Evolutionary conservation across 305 asterid genomes (phyloP).

Genomic region (Fraxinus baroniana): DNA sequence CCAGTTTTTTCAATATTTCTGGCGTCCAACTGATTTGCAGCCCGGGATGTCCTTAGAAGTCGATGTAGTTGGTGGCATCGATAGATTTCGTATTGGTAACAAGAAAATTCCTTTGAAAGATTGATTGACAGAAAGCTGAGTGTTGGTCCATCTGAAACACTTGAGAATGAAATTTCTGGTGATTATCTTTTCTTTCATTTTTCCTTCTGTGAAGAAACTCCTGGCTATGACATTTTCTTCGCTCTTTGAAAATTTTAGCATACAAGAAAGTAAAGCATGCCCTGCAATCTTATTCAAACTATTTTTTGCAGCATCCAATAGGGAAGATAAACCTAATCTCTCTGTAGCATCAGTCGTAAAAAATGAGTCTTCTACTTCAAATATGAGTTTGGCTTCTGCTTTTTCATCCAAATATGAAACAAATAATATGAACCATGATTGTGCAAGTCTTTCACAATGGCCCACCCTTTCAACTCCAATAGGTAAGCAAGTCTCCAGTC

Average conservation of each 20-base stretch:
- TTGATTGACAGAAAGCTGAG: constrained; percentile 46
- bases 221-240: constrained; percentile 1
- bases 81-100: constrained; percentile 37
- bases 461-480: constrained; percentile 27
- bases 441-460: constrained; percentile 32
- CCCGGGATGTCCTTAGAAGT: constrained; percentile 47
- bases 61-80: constrained; percentile 44
- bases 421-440: constrained; percentile 18
- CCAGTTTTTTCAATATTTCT: constrained; percentile 57
- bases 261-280: constrained; percentile 12
- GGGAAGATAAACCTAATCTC: constrained; percentile 43
- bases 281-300: neutral
- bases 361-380: constrained; percentile 45
- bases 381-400: constrained; percentile 31
- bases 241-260: neutral
- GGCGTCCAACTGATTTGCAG: constrained; percentile 44
- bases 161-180: constrained; percentile 64
- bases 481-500: constrained; percentile 44
- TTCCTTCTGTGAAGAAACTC: neutral
- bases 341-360: constrained; percentile 32
- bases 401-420: constrained; percentile 37
- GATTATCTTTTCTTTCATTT: constrained; percentile 8
- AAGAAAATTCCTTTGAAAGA: constrained; percentile 48
- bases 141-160: constrained; percentile 38
- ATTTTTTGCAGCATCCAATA: constrained; percentile 46